phyloP scores from a whole-genome alignment of 495 filamentous ascomycete species.

The Sporormia fimetaria region DNA sequence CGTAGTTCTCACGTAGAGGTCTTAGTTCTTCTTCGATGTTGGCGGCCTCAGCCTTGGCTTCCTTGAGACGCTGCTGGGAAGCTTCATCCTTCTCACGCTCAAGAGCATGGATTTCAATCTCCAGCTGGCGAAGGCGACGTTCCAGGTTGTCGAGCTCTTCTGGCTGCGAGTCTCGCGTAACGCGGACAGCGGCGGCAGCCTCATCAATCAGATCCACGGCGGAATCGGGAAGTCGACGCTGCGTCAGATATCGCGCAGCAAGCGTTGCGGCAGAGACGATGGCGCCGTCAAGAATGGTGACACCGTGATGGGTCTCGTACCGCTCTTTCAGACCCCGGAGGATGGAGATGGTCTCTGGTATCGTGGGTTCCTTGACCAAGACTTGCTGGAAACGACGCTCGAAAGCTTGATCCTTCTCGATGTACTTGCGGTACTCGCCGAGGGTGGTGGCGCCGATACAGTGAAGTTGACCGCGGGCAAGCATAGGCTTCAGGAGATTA shows the following conservation, averaged over 20 bases:
- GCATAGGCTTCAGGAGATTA: conserved; percentile 93
- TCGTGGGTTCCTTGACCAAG: conserved; percentile 79
- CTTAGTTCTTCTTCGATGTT: conserved; percentile 86
- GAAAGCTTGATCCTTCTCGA: conserved; percentile 96
- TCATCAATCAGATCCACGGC: conserved; percentile 95
- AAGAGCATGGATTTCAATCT: conserved; percentile 93
- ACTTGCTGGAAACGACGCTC: conserved; percentile 98
- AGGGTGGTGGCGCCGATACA: conserved; percentile 96
- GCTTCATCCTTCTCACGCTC: conserved; percentile 90
- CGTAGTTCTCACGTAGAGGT: conserved; percentile 89
- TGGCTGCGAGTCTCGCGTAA: conserved; percentile 89
- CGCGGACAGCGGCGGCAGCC: conserved; percentile 85
- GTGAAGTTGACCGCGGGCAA: conserved; percentile 90
- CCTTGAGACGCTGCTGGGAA: conserved; percentile 64
- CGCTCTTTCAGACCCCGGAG: conserved; percentile 93
- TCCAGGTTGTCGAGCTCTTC: conserved; percentile 90
- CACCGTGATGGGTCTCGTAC: conserved; percentile 96
- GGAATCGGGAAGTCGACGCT: conserved; percentile 82
- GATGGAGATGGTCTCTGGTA: conserved; percentile 89
- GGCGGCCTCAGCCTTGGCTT: conserved; percentile 77
- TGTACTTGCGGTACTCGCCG: conserved; percentile 94
- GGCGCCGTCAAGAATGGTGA: conserved; percentile 85
- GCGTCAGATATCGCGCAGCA: conserved; percentile 82
- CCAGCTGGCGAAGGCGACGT: conserved; percentile 71
- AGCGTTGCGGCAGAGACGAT: conserved; percentile 84